A percentile compares a stretch with the other conserved stretches of the same genome.
phyloP scores from a whole-genome alignment of 202 grass and related monocot genomes.

The Elaeis oleifera region DNA sequence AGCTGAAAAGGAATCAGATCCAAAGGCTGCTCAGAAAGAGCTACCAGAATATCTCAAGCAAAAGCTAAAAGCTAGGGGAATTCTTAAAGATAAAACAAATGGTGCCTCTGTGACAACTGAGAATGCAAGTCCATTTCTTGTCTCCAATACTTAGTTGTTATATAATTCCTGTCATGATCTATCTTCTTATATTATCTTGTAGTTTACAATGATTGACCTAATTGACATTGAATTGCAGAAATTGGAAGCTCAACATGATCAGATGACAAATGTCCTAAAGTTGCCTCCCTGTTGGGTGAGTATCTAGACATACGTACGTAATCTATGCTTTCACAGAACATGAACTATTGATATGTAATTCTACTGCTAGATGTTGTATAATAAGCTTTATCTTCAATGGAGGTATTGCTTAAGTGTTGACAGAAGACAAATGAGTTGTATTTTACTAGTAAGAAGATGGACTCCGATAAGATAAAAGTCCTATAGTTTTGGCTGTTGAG shows the following conservation, averaged over 20 bases:
- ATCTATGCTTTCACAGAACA: too few species aligned
- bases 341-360: too few species aligned
- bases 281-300: conserved; percentile 82
- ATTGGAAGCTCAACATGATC: conserved; percentile 26
- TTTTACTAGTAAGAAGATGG: too few species aligned
- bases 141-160: not conserved
- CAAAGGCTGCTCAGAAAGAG: conserved; percentile 36
- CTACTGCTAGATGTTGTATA: too few species aligned
- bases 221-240: conserved; percentile 22
- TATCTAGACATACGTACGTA: conserved; percentile 2
- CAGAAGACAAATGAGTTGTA: too few species aligned
- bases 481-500: too few species aligned
- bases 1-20: conserved; percentile 13
- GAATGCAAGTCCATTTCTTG: conserved; percentile 39
- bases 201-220: conserved; percentile 1
- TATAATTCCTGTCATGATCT: too few species aligned
- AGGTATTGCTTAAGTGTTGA: too few species aligned
- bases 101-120: conserved; percentile 24
- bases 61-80: conserved; percentile 72
- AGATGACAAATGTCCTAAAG: conserved; percentile 18
- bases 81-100: conserved; percentile 64
- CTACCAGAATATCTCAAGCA: conserved; percentile 79
- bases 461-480: too few species aligned
- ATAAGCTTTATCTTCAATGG: too few species aligned
- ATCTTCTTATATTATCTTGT: too few species aligned